Conservation (phyloP, 768 basidiomycete genomes). For the Saitozyma podzolica region DNA sequence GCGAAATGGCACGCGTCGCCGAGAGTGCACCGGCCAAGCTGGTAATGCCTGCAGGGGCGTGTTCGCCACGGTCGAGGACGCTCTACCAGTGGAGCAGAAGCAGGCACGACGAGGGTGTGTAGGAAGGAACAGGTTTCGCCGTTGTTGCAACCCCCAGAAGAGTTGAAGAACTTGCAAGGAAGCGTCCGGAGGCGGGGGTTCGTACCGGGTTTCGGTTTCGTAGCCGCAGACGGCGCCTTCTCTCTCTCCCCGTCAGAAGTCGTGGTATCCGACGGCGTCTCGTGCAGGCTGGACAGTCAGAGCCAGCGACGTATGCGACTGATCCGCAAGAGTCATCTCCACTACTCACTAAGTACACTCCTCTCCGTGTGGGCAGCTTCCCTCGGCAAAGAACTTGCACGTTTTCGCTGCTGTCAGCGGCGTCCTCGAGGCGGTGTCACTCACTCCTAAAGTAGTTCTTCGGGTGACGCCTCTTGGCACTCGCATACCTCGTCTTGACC, state of each 20-base stretch:
- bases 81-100: constrained; percentile 30
- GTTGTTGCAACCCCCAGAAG: constrained; percentile 39
- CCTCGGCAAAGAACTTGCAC: constrained; percentile 47
- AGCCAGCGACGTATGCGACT: neutral
- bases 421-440: constrained; percentile 9
- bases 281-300: constrained; percentile 25
- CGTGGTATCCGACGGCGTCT: constrained; percentile 14
- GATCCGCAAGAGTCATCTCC: neutral
- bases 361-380: constrained; percentile 47
- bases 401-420: constrained; percentile 28
- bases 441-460: constrained; percentile 49
- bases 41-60: constrained; percentile 42
- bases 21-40: constrained; percentile 37
- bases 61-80: constrained; percentile 51
- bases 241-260: constrained; percentile 2
- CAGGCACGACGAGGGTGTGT: constrained; percentile 45
- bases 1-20: constrained; percentile 52
- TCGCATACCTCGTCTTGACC: constrained; percentile 13
- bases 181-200: constrained; percentile 12
- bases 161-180: constrained; percentile 50
- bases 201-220: no score
- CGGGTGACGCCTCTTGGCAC: constrained; percentile 5
- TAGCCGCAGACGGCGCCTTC: neutral
- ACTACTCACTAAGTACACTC: constrained; percentile 46
- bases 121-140: constrained; percentile 43